Evolutionary conservation across 768 basidiomycete genomes (phyloP).

Genomic region (Ramaria sp.): DNA sequence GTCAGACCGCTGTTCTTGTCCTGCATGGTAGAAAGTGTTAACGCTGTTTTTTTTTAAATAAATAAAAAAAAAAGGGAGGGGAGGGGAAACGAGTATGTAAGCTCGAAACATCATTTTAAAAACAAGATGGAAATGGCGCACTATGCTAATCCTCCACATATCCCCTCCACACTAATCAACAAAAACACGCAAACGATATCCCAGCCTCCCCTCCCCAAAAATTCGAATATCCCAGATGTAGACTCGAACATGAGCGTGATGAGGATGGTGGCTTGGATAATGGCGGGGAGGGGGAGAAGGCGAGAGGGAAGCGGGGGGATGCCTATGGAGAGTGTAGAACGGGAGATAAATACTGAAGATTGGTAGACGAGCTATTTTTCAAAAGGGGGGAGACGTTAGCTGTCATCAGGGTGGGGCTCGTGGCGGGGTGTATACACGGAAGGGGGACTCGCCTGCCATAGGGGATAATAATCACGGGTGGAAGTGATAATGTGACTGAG

Average conservation of each 20-base stretch:
- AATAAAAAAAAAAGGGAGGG: too few species aligned
- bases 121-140: too few species aligned
- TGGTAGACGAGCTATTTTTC: slow-evolving; percentile 80
- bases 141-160: slow-evolving; percentile 92
- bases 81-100: too few species aligned
- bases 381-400: too few species aligned
- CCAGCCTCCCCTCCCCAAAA: slow-evolving; percentile 20
- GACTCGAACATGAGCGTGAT: slow-evolving; percentile 52
- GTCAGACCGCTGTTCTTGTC: slow-evolving; percentile 45
- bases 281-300: slow-evolving; percentile 64
- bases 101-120: too few species aligned
- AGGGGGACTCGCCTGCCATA: slow-evolving; percentile 65
- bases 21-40: slow-evolving; percentile 77
- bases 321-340: slow-evolving; percentile 81
- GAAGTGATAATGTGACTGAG: slow-evolving; percentile 73
- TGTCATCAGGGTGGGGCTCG: neutral
- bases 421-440: slow-evolving; percentile 10
- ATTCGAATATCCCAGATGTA: slow-evolving; percentile 49
- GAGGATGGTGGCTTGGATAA: slow-evolving; percentile 63
- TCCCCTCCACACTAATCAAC: slow-evolving; percentile 78
- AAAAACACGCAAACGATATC: slow-evolving; percentile 58
- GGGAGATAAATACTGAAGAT: slow-evolving; percentile 86
- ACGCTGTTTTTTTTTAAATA: too few species aligned
- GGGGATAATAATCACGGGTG: slow-evolving; percentile 86
- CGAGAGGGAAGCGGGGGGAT: slow-evolving; percentile 63